Conservation (phyloP, 106 monocot genomes). For the Cymbidium sinense region DNA sequence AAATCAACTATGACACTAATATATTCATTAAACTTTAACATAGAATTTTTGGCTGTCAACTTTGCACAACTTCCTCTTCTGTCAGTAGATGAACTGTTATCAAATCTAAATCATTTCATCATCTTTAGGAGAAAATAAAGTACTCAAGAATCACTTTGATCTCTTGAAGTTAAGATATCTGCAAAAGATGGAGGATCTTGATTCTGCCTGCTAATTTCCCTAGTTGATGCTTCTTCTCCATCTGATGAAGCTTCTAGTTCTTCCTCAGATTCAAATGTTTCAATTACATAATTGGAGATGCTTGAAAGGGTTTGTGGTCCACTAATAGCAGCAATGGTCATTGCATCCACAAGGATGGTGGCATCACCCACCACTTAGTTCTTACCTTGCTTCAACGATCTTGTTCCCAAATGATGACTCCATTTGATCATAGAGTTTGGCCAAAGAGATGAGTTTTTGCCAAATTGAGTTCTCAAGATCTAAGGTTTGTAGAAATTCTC, state of each 20-base stretch:
- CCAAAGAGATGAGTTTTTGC: constrained; percentile 12
- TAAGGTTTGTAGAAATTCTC: neutral
- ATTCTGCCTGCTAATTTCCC: constrained; percentile 21
- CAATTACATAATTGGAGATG: constrained; percentile 1
- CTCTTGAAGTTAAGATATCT: constrained; percentile 19
- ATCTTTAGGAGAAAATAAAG: too few species aligned
- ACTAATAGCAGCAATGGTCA: neutral
- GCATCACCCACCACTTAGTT: neutral
- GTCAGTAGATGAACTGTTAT: too few species aligned
- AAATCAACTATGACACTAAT: too few species aligned
- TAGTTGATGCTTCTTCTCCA: constrained; percentile 17
- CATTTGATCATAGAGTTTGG: constrained; percentile 23
- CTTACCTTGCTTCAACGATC: neutral
- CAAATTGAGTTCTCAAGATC: constrained; percentile 2
- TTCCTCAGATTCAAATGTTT: constrained; percentile 18
- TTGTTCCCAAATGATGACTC: neutral
- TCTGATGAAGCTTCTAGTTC: constrained; percentile 10
- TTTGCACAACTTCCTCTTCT: too few species aligned
- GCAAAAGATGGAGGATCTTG: constrained; percentile 34
- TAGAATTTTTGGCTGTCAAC: too few species aligned
- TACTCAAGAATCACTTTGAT: neutral
- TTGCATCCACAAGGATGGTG: neutral
- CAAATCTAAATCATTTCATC: too few species aligned
- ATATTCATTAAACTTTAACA: too few species aligned
- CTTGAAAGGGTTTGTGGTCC: constrained; percentile 21